Percentiles rank a stretch among this genome's conserved stretches.
Conservation (phyloP, 352 stramenopile genomes). For the Plasmopara halstedii region DNA sequence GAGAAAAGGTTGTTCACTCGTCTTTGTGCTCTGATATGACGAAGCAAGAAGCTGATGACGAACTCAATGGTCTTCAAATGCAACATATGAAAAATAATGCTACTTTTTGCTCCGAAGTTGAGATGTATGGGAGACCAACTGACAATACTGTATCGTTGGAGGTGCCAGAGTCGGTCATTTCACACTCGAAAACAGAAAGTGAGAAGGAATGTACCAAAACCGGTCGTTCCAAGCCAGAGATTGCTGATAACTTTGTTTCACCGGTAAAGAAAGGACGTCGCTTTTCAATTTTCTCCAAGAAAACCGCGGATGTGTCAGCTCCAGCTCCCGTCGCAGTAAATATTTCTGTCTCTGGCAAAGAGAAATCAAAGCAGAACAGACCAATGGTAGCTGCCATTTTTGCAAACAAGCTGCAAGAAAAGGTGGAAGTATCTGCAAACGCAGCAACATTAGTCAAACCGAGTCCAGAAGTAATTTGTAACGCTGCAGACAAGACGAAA, state of each 20-base stretch:
- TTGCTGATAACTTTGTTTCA: neutral
- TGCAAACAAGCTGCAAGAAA: slow-evolving; percentile 15
- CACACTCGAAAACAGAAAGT: neutral
- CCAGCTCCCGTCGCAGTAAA: neutral
- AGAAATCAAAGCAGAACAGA: slow-evolving; percentile 1
- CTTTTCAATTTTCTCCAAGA: slow-evolving; percentile 17
- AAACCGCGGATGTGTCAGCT: slow-evolving; percentile 1
- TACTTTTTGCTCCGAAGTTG: too few species aligned
- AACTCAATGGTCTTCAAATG: neutral
- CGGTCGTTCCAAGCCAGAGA: slow-evolving; percentile 1
- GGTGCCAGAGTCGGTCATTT: neutral
- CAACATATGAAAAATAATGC: neutral
- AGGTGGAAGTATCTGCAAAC: slow-evolving; percentile 1
- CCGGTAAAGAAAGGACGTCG: slow-evolving; percentile 5
- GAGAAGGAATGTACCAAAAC: neutral
- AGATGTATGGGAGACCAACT: too few species aligned
- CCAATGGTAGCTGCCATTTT: slow-evolving; percentile 21
- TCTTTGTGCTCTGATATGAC: slow-evolving; percentile 66
- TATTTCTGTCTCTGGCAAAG: neutral
- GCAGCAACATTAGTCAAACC: slow-evolving; percentile 8
- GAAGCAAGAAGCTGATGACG: slow-evolving; percentile 24
- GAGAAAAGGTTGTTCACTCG: slow-evolving; percentile 62
- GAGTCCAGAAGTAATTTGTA: slow-evolving; percentile 5
- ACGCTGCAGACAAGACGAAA: neutral
- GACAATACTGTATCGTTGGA: neutral